These are phyloP conservation scores for Trametes cingulata DNA, from an alignment of 768 basidiomycete species.

Conservation along the genomic window DNA sequence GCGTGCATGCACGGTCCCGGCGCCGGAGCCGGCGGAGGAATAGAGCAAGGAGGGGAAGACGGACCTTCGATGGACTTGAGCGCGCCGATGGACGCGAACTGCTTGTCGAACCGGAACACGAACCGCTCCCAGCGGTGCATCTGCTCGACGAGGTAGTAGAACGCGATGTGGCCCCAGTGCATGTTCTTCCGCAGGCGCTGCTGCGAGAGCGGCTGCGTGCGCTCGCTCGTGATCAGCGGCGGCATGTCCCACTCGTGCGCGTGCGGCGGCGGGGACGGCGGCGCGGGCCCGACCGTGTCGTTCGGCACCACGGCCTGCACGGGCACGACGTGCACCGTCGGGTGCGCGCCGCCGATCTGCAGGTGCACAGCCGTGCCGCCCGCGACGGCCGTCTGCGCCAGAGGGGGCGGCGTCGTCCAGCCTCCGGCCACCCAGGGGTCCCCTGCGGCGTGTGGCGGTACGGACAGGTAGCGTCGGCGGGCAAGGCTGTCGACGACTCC, in stretches of 20 bases:
- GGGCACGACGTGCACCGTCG: slow-evolving; percentile 12
- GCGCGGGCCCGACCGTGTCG: slow-evolving; percentile 2
- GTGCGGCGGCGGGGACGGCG: slow-evolving; percentile 6
- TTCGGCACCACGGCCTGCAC: slow-evolving; percentile 6
- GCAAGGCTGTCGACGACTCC: slow-evolving; percentile 14
- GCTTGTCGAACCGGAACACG: slow-evolving; percentile 76
- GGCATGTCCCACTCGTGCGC: slow-evolving; percentile 25
- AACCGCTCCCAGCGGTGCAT: slow-evolving; percentile 85
- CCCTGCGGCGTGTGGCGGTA: slow-evolving; percentile 3
- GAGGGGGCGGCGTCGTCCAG: slow-evolving; percentile 14
- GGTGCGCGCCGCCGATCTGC: slow-evolving; percentile 17
- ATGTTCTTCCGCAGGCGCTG: slow-evolving; percentile 44
- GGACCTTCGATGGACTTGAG: slow-evolving; percentile 72
- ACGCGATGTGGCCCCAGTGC: slow-evolving; percentile 80
- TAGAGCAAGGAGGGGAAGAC: slow-evolving; percentile 28
- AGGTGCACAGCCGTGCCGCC: slow-evolving; percentile 14
- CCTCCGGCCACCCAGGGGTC: slow-evolving; percentile 11
- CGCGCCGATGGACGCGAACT: slow-evolving; percentile 71
- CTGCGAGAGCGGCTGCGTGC: slow-evolving; percentile 23
- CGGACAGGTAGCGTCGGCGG: slow-evolving; percentile 10
- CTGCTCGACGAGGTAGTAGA: slow-evolving; percentile 76
- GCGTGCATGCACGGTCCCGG: neutral
- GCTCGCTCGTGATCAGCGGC: slow-evolving; percentile 17
- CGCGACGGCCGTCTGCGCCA: slow-evolving; percentile 3
- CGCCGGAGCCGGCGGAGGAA: neutral